These are phyloP conservation scores for Luvunga scandens DNA, from an alignment of 345 rosid species.

Conservation along the genomic window DNA sequence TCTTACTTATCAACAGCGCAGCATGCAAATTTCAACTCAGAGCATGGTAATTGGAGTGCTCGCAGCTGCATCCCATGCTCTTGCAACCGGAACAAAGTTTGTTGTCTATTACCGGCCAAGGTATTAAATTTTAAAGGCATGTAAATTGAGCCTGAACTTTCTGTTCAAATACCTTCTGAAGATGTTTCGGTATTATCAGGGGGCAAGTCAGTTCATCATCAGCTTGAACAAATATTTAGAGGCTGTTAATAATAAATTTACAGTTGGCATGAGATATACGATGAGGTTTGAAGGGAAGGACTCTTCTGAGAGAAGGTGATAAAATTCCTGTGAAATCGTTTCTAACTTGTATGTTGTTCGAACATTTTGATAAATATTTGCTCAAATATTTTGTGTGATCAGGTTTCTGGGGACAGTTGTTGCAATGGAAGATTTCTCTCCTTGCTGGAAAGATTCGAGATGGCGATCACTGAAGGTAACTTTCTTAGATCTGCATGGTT, in stretches of 20 bases:
- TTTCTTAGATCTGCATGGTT: constrained; percentile 18
- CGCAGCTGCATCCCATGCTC: constrained; percentile 88
- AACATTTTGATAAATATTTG: constrained; percentile 10
- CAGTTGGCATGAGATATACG: constrained; percentile 85
- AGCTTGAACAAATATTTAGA: constrained; percentile 73
- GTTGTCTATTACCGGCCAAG: constrained; percentile 87
- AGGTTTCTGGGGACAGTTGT: constrained; percentile 89
- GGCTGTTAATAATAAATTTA: constrained; percentile 55
- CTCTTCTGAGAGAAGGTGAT: constrained; percentile 85
- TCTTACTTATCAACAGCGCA: constrained; percentile 58
- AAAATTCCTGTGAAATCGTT: background rate
- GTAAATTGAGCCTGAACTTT: background rate
- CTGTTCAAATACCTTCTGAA: constrained; percentile 10
- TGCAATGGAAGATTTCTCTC: constrained; percentile 71
- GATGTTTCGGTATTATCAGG: constrained; percentile 20
- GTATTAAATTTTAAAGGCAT: constrained; percentile 28
- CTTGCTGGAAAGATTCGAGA: constrained; percentile 70
- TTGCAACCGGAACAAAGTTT: constrained; percentile 58
- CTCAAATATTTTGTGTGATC: constrained; percentile 15
- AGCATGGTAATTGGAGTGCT: constrained; percentile 96
- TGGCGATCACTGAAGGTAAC: constrained; percentile 86
- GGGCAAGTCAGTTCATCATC: constrained; percentile 87
- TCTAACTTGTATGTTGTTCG: constrained; percentile 5
- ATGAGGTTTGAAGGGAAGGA: constrained; percentile 95
- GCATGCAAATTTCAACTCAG: constrained; percentile 87